Evolutionary conservation across 2,329 filamentous ascomycete genomes (phyloP), one percentile per base, ranked within the genome.

Genomic region (Cryoendolithus antarcticus): DNA sequence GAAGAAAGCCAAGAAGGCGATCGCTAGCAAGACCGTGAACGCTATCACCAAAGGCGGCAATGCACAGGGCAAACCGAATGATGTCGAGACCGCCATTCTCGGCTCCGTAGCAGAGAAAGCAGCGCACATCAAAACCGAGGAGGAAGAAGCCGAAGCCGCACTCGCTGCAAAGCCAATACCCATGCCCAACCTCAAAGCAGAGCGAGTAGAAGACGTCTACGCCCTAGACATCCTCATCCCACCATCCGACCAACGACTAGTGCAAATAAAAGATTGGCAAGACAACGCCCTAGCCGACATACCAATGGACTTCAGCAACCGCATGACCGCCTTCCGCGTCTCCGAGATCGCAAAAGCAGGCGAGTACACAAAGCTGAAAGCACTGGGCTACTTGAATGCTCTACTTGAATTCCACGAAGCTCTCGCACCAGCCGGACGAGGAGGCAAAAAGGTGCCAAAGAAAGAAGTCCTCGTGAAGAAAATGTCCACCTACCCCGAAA

Each of bases 1-100:
- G 19, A 86, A 84, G 66, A 89, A 88, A 62, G 81, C 84, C 13
- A 82, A 79, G 68, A 89, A 88, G 63, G 80, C 76, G 1, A 76
- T 91, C 49, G 69, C 71, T 21, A 73, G 78, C 40, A 69, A 74
- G 46, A 76, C 77, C 2, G 71, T 82, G 51, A 86, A 88, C 54
- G 80, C 81, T 11, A 85, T 89, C 49, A 63, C 53, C 29, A 44
- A 48, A 24, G 43, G 39, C 31, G 50, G 57, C 58, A 52, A 62
- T 39, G 58, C 66, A n/a, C 62, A 63, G 29, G 60, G 56, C 39
- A 62, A 68, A 19, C 61, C 62, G 28, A 71, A 73, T 41, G 62
- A 70, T 29, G 68, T 72, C 3, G 69, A 75, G 34, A 62, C 65
- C 35, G 75, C 73, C 6, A 72, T 86, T 39, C 68, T 88, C 47